phyloP scores from a whole-genome alignment of 768 basidiomycete species.

The Tricholoma furcatifolium region DNA sequence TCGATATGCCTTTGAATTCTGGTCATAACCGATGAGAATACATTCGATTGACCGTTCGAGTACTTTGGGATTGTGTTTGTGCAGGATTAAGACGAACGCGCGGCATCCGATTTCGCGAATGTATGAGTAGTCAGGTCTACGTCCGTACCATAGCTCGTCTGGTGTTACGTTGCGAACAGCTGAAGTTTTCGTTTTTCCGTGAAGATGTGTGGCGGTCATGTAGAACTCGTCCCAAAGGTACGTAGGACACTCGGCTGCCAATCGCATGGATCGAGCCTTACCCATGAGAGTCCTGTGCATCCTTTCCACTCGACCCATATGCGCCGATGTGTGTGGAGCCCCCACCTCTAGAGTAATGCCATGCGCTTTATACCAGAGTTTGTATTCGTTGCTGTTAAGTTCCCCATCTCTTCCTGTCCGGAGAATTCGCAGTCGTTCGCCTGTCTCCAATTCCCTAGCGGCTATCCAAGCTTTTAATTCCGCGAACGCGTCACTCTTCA shows the following conservation, averaged over 20 bases:
- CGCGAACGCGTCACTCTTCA: too few relatives aligned
- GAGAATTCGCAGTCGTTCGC: not conserved
- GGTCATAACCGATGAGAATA: too few relatives aligned
- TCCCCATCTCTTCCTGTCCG: not conserved
- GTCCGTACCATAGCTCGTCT: too few relatives aligned
- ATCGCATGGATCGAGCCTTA: too few relatives aligned
- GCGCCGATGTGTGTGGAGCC: not conserved
- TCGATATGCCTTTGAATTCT: too few relatives aligned
- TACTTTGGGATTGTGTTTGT: too few relatives aligned
- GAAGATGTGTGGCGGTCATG: too few relatives aligned
- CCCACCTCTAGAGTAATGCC: not conserved
- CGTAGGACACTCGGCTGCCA: too few relatives aligned
- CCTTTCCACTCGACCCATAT: not conserved
- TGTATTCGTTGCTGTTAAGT: not conserved
- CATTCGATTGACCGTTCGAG: too few relatives aligned
- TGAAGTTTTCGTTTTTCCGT: not conserved
- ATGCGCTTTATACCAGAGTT: not conserved
- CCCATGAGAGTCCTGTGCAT: too few relatives aligned
- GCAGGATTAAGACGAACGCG: not conserved
- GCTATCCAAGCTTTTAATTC: not conserved
- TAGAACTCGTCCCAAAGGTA: too few relatives aligned
- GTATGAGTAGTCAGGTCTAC: too few relatives aligned
- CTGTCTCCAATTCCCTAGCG: not conserved
- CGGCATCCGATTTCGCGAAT: not conserved
- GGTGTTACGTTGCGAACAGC: not conserved